Conservation (phyloP, 139 green algal genomes). For the Eudorina sp. region DNA sequence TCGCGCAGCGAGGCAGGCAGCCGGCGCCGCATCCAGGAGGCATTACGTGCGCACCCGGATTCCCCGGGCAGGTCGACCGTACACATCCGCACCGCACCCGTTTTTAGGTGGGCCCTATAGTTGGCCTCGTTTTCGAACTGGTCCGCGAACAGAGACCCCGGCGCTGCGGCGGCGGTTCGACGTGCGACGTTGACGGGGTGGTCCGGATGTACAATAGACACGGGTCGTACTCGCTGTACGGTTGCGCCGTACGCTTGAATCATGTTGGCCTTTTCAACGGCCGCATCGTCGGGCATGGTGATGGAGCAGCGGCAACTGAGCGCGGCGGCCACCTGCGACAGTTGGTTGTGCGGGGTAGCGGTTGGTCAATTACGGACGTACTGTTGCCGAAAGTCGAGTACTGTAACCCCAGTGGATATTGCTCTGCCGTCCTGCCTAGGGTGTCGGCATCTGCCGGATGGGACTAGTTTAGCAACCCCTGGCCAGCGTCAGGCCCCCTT, state of each 20-base stretch:
- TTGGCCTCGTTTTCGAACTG: conserved; percentile 98
- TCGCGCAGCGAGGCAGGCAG: too few relatives aligned
- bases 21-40: too few relatives aligned
- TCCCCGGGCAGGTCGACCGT: too few relatives aligned
- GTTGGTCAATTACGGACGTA: too few relatives aligned
- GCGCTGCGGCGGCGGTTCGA: conserved; percentile 64
- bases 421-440: too few relatives aligned
- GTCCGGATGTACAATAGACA: conserved; percentile 94
- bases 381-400: too few relatives aligned
- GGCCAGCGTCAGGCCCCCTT: too few relatives aligned
- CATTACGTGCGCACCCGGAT: too few relatives aligned
- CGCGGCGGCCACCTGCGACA: conserved; percentile 68
- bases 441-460: too few relatives aligned
- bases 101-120: conserved; percentile 53
- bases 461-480: too few relatives aligned
- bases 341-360: too few relatives aligned
- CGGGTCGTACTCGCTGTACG: conserved; percentile 87
- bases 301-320: conserved; percentile 84
- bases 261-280: conserved; percentile 87
- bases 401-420: too few relatives aligned
- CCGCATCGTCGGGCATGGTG: conserved; percentile 94
- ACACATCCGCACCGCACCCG: not conserved
- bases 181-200: conserved; percentile 95
- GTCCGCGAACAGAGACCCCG: conserved; percentile 88
- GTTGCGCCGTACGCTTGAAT: conserved; percentile 79